Evolutionary conservation across 345 rosid species (phyloP).

Genomic region (Hypericum androsaemum): DNA sequence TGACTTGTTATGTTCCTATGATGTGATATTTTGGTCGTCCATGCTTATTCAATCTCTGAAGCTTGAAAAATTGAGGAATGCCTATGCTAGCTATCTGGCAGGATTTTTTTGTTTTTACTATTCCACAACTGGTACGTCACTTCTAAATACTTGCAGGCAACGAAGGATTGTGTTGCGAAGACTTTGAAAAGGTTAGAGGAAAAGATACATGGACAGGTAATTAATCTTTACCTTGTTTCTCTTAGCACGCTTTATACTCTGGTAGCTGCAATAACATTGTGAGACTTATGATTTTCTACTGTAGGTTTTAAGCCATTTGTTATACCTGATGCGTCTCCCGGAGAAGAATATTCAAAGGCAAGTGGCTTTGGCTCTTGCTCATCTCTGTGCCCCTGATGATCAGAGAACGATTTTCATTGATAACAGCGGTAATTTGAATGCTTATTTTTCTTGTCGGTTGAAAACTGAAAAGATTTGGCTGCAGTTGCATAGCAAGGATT

Average conservation of each 20-base stretch:
- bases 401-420: conserved; percentile 48
- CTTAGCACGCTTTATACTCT: too few species aligned
- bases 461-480: too few species aligned
- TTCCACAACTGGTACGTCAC: background rate
- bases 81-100: too few species aligned
- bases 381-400: conserved; percentile 54
- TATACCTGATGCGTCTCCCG: conserved; percentile 43
- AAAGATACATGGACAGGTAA: conserved; percentile 53
- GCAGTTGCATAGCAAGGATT: too few species aligned
- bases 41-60: background rate
- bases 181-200: conserved; percentile 63
- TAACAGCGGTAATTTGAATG: conserved; percentile 36
- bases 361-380: conserved; percentile 61
- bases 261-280: background rate
- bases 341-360: conserved; percentile 41
- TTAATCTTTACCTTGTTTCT: conserved; percentile 14
- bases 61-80: background rate
- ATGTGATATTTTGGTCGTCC: background rate
- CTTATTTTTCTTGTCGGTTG: background rate
- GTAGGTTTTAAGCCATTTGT: conserved; percentile 44
- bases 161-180: conserved; percentile 60
- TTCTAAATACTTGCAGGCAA: conserved; percentile 34
- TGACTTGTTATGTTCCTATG: background rate
- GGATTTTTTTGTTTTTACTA: too few species aligned
- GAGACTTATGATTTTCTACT: background rate